Percentiles rank a stretch among this genome's conserved stretches.
phyloP scores from a whole-genome alignment of 257 asterid species.

The Vinca minor region DNA sequence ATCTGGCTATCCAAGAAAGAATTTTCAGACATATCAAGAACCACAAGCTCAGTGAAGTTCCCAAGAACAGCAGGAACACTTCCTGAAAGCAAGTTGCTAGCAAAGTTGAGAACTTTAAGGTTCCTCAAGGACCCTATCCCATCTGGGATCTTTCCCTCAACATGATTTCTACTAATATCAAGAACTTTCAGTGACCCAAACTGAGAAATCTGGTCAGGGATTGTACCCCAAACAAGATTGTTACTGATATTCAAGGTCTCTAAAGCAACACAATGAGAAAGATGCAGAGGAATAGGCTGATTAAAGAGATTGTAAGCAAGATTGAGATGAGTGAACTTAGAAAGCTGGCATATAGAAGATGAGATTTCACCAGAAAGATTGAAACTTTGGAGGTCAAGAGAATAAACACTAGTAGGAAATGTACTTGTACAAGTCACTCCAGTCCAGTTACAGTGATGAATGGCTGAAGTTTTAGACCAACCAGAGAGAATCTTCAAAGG shows the following conservation, averaged over 20 bases:
- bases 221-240: slow-evolving; percentile 80
- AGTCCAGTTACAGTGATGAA: slow-evolving; percentile 71
- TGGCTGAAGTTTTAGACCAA: slow-evolving; percentile 52
- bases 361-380: slow-evolving; percentile 87
- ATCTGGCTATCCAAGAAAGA: slow-evolving; percentile 61
- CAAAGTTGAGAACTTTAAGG: slow-evolving; percentile 57
- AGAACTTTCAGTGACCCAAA: slow-evolving; percentile 43
- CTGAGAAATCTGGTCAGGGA: slow-evolving; percentile 66
- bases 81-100: slow-evolving; percentile 67
- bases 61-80: slow-evolving; percentile 48
- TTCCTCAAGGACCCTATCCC: slow-evolving; percentile 45
- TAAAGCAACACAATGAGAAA: slow-evolving; percentile 51
- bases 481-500: slow-evolving; percentile 40
- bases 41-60: slow-evolving; percentile 51
- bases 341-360: slow-evolving; percentile 46
- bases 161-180: slow-evolving; percentile 64
- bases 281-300: slow-evolving; percentile 72
- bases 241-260: slow-evolving; percentile 52
- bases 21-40: slow-evolving; percentile 75
- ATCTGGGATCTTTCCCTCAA: slow-evolving; percentile 70
- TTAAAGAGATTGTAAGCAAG: slow-evolving; percentile 67
- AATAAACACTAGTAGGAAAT: slow-evolving; percentile 33
- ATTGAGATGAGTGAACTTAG: slow-evolving; percentile 45
- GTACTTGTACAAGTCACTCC: slow-evolving; percentile 56
- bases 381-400: slow-evolving; percentile 48